Percentiles rank a stretch among this genome's conserved stretches.
Evolutionary conservation across 2,329 filamentous ascomycete species (phyloP).

Genomic region (Alternaria hordeiaustralica): DNA sequence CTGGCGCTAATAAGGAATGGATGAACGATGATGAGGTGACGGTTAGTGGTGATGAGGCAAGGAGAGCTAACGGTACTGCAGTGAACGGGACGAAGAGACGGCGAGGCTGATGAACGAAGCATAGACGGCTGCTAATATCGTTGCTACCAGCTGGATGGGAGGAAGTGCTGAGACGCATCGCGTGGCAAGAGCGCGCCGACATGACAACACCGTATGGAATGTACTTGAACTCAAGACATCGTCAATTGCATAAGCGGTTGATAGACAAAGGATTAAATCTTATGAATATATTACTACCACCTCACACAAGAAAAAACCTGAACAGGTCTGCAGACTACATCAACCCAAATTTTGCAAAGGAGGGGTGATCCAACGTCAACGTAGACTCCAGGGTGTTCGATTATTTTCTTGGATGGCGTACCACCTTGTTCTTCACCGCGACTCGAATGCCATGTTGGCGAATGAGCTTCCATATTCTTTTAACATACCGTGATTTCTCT

Average conservation of each 20-base stretch:
- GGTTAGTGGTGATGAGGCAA: constrained; percentile 44
- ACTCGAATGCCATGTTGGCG: neutral
- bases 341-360: neutral
- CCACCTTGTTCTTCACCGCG: neutral
- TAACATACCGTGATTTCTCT: neutral
- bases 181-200: too few relatives aligned
- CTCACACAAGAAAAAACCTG: neutral
- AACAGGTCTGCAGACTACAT: neutral
- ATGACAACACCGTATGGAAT: neutral
- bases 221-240: neutral
- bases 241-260: neutral
- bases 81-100: constrained; percentile 46
- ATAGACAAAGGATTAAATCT: neutral
- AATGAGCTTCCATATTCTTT: neutral
- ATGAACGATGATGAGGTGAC: constrained; percentile 63
- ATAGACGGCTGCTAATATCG: neutral
- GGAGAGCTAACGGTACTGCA: constrained; percentile 40
- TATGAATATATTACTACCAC: neutral
- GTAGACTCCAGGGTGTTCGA: neutral
- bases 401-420: neutral
- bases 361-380: neutral
- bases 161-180: neutral
- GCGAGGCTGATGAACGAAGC: constrained; percentile 31
- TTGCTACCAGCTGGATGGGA: neutral
- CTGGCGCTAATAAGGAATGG: constrained; percentile 73